Evolutionary conservation across 1,284 basidiomycete species (phyloP), one percentile per base, ranked within the genome.

Genomic region (Marasmius tenuissimus): DNA sequence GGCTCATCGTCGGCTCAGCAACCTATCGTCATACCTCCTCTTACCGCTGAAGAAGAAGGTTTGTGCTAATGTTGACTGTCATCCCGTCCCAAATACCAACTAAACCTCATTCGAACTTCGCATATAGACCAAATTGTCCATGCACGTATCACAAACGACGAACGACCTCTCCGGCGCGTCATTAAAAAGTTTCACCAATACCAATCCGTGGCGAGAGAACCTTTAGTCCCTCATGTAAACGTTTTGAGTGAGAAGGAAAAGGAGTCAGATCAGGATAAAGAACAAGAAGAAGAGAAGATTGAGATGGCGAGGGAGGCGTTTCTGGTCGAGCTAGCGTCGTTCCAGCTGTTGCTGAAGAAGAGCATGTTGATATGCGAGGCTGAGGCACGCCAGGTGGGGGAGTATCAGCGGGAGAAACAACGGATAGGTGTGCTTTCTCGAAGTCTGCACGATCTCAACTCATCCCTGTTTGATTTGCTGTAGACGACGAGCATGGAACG

Each of bases 161-260:
- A 93, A 79, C 78, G 90, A 68, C 80, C 86, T 22, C 78, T 93
- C 33, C 85, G 87, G 47, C 85, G 90, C 52, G 83, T 93, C 57
- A 84, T 91, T 63, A 92, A 89, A 76, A 90, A 87, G 71, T 92
- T 92, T 70, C 88, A 91, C 77, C 81, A 76, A 63, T 92, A 92
- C 67, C 79, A 85, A 18, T 80, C 85, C 10, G 76, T 85, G 10
- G 83, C 85, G 20, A 80, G 85, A 70, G 70, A 80, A 18, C 77
- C 84, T n/a, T 67, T 81, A 35, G 74, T 81, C 34, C 75, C 80
- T 35, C 63, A 72, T 7, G 67, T 78, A 14, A 69, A 76, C 9
- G 61, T 74, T 14, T 68, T 73, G 5, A 70, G 75, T 48, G 67
- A 72, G 16, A 62, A 70, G 16, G 68, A 70, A 22, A 71, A 77